Percentiles rank a stretch among this genome's conserved stretches.
Conservation (phyloP, 441 rosid species). For the Pelargonium exstipulatum region DNA sequence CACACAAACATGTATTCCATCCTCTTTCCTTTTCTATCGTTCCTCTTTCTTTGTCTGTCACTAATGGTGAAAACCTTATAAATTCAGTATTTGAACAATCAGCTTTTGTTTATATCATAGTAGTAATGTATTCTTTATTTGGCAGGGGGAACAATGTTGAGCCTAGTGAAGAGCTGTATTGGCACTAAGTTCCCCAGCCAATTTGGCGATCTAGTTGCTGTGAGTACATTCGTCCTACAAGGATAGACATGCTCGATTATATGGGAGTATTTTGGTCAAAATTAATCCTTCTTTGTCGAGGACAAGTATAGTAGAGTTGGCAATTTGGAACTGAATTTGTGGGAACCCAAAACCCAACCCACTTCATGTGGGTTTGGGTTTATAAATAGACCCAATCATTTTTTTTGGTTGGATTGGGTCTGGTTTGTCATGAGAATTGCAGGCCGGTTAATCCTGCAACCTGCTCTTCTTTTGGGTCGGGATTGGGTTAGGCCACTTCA, state of each 20-base stretch:
- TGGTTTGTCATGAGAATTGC: too few relatives aligned
- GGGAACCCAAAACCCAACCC: too few relatives aligned
- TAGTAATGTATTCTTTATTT: not conserved
- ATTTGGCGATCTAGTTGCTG: slow-evolving; percentile 24
- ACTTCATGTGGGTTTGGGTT: too few relatives aligned
- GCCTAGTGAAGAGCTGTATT: slow-evolving; percentile 24
- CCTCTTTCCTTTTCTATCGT: too few relatives aligned
- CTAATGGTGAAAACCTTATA: not conserved
- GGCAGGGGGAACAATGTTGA: slow-evolving; percentile 20
- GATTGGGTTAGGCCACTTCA: too few relatives aligned
- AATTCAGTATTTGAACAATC: not conserved
- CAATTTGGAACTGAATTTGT: too few relatives aligned
- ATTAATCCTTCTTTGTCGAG: not conserved
- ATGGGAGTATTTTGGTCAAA: not conserved
- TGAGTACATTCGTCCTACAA: slow-evolving; percentile 13
- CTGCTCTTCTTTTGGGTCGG: too few relatives aligned
- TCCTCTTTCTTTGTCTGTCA: not conserved
- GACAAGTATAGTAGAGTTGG: not conserved
- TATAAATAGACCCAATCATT: too few relatives aligned
- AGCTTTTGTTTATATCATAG: not conserved
- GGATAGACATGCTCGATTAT: not conserved
- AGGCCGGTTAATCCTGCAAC: too few relatives aligned
- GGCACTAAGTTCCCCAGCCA: slow-evolving; percentile 26
- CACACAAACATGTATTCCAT: too few relatives aligned
- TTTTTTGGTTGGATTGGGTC: too few relatives aligned